A percentile compares a stretch with the other conserved stretches of the same genome.
Conservation (phyloP, 2,329 filamentous ascomycete genomes). For the Seiridium unicorne region DNA sequence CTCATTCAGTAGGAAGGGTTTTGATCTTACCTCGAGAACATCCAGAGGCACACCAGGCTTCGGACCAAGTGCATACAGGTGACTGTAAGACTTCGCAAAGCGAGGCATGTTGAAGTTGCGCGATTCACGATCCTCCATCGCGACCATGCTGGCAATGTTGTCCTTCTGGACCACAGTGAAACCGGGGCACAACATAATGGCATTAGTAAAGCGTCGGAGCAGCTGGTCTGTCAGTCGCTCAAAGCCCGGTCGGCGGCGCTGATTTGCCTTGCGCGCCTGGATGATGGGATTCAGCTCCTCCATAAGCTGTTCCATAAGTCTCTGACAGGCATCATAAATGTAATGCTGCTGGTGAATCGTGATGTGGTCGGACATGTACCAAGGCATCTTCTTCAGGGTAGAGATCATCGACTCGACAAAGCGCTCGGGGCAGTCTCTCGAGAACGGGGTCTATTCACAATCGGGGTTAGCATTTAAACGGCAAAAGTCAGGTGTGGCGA, state of each 20-base stretch:
- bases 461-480: neutral
- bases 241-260: constrained; percentile 36
- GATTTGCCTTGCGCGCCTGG: constrained; percentile 26
- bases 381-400: constrained; percentile 61
- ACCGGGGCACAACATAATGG: constrained; percentile 56
- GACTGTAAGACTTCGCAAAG: constrained; percentile 46
- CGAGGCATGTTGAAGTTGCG: constrained; percentile 45
- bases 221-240: constrained; percentile 52
- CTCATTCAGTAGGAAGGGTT: too few relatives aligned
- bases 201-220: constrained; percentile 48
- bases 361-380: constrained; percentile 56
- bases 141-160: constrained; percentile 46
- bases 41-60: constrained; percentile 49
- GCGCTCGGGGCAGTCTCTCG: constrained; percentile 60
- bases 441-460: constrained; percentile 52
- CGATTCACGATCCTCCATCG: constrained; percentile 32
- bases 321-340: constrained; percentile 49
- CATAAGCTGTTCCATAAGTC: constrained; percentile 45
- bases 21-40: constrained; percentile 51
- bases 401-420: constrained; percentile 66
- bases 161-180: constrained; percentile 63
- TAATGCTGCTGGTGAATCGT: constrained; percentile 55
- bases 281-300: neutral
- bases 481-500: neutral
- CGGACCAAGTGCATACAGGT: constrained; percentile 50